Conservation (phyloP, 2,329 filamentous ascomycete genomes). For the Sclerotinia borealis region DNA sequence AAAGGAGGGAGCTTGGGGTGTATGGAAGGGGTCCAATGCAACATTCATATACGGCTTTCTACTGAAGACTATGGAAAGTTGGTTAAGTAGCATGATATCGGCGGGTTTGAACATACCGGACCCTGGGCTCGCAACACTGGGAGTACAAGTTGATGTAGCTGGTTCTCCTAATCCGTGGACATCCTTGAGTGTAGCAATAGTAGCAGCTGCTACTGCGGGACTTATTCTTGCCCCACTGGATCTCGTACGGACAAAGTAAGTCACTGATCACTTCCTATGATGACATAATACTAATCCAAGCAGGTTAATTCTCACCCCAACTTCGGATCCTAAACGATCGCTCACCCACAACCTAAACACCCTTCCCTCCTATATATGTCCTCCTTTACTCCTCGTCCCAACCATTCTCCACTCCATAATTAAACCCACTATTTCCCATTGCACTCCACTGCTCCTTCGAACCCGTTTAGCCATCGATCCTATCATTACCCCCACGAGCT, state of each 20-base stretch:
- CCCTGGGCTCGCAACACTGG: conserved; percentile 52
- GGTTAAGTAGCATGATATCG: conserved; percentile 84
- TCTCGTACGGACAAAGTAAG: conserved; percentile 68
- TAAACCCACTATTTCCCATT: conserved; percentile 75
- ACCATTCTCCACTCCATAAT: conserved; percentile 81
- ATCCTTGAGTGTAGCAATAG: conserved; percentile 66
- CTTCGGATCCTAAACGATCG: conserved; percentile 70
- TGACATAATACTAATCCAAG: conserved; percentile 28
- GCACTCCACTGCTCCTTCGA: conserved; percentile 78
- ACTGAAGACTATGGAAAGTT: conserved; percentile 82
- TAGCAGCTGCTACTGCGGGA: conserved; percentile 64
- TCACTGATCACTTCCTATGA: background rate
- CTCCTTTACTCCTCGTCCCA: conserved; percentile 66
- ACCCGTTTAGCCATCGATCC: conserved; percentile 81
- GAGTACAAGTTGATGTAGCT: conserved; percentile 50
- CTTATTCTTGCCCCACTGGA: conserved; percentile 82
- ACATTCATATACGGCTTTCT: conserved; percentile 89
- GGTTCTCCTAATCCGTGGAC: conserved; percentile 80
- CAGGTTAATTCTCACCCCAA: conserved; percentile 77
- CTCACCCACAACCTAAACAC: conserved; percentile 64
- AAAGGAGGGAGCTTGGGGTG: conserved; percentile 81
- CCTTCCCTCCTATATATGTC: conserved; percentile 71
- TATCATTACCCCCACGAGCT: conserved; percentile 71
- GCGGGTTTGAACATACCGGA: conserved; percentile 88
- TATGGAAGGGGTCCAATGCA: conserved; percentile 91